These are phyloP conservation scores for Fraxinus latifolia DNA, from an alignment of 305 asterid species.

Conservation along the genomic window DNA sequence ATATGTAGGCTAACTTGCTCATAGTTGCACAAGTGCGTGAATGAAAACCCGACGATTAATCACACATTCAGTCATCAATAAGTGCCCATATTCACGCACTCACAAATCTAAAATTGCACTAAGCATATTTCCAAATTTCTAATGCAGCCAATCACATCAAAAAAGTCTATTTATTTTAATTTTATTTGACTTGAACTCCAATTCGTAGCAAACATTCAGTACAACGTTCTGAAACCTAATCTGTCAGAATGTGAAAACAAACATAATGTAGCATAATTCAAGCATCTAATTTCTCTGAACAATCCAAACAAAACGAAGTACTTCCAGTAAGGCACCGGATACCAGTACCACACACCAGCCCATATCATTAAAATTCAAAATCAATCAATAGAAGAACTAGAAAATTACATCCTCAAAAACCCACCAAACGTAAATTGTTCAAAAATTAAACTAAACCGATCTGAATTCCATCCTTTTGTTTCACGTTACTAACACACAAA, in stretches of 20 bases:
- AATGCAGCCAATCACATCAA: not conserved
- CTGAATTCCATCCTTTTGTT: not conserved
- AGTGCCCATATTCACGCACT: not conserved
- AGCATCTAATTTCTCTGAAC: not conserved
- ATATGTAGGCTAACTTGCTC: not conserved
- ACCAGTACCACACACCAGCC: not conserved
- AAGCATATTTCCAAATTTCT: not conserved
- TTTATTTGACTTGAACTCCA: not conserved
- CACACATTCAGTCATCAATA: not conserved
- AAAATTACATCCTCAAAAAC: not conserved
- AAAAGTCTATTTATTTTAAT: not conserved
- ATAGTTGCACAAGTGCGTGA: not conserved
- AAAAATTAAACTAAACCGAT: not conserved
- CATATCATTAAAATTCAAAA: not conserved
- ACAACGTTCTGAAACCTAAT: not conserved
- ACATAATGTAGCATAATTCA: conserved; percentile 6
- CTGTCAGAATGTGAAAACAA: not conserved
- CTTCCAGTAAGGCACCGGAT: not conserved
- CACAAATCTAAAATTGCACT: not conserved
- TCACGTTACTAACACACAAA: not conserved
- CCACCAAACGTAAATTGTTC: not conserved
- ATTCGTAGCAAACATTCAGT: not conserved
- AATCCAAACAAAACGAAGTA: not conserved
- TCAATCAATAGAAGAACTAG: not conserved
- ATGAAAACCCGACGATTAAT: not conserved